Conservation (phyloP, 352 stramenopile species). For the Pythium plurisporium region DNA sequence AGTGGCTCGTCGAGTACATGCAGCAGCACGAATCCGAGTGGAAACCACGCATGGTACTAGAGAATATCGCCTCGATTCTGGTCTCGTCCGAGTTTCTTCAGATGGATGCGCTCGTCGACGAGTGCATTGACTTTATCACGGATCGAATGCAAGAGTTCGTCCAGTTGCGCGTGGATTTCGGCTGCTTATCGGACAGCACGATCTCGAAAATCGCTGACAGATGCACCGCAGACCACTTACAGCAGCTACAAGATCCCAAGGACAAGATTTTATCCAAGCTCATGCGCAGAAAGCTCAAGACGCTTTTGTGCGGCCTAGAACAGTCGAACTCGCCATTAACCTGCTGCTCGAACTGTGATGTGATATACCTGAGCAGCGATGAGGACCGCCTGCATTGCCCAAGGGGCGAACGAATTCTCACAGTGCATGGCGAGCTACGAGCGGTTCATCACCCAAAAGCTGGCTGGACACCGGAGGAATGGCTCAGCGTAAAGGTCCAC, state of each 20-base stretch:
- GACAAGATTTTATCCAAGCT: constrained; percentile 87
- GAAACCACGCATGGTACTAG: constrained; percentile 47
- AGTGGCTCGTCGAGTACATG: constrained; percentile 89
- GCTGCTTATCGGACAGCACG: constrained; percentile 74
- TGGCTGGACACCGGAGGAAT: constrained; percentile 43
- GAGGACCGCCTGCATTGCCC: constrained; percentile 27
- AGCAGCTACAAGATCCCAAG: constrained; percentile 73
- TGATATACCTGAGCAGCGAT: constrained; percentile 36
- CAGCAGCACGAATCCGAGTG: constrained; percentile 44
- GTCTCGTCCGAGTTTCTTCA: constrained; percentile 91
- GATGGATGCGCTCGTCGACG: constrained; percentile 84
- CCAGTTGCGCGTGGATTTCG: constrained; percentile 81
- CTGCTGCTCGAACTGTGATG: constrained; percentile 39
- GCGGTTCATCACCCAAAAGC: constrained; percentile 35
- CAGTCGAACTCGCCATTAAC: constrained; percentile 20
- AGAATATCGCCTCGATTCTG: constrained; percentile 84
- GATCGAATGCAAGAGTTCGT: constrained; percentile 75
- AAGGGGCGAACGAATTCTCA: constrained; percentile 34
- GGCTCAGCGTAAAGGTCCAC: constrained; percentile 34
- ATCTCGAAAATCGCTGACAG: constrained; percentile 64
- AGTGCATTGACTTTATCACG: constrained; percentile 80
- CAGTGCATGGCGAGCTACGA: constrained; percentile 45
- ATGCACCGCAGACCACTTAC: constrained; percentile 52
- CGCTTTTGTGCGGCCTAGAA: constrained; percentile 37
- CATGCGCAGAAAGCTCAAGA: constrained; percentile 77